Base-by-base conservation (phyloP, 352 stramenopile species). In the Nothophytophthora sp. region DNA sequence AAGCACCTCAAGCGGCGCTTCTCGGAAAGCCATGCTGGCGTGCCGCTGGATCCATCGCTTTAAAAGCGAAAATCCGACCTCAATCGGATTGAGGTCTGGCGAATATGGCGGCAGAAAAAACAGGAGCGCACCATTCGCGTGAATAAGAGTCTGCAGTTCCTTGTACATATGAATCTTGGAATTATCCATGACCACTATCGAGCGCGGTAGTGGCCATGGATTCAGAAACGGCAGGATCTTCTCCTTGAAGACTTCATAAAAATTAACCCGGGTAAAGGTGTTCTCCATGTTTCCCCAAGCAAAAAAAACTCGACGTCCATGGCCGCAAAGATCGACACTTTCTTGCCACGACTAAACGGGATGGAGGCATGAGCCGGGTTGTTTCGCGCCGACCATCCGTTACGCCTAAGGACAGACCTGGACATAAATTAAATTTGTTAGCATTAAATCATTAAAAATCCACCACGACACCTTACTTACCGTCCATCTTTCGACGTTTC, bases 71-170 rank as follows among this genome's bases (percentile, higher is more conserved):
- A 50, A 50, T 15, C 10, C 30, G 1, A 50, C 43, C n/a, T 50
- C 43, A 8, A 50, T 50, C 1, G 19, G 43, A 25, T 41, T 50
- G 0, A 41, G 15, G 12, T 50, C 19, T 4, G 43, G 43, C 3
- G 11, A 50, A 18, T 50, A 34, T 1, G 30, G 43, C 22, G 19
- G 20, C 11, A 50, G 22, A 27, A 50, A 50, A n/a, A 41, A 41
- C 1, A 50, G 32, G n/a, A 97, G 96, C 11, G 90, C 92, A 18
- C 97, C 58, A 50, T 90, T 97, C 35, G 97, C 96, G 66, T 88
- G 96, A 35, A 98, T 92, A 46, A 97, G 95, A 45, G 97, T 89
- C 18, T 88, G 61, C 55, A 98, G 84, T 45, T 93, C 91, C 18
- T 87, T 76, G 67, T 98, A 98, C 50, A 98, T 94, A 18, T 98